A percentile compares a stretch with the other conserved stretches of the same genome.
Evolutionary conservation across 2,329 filamentous ascomycete genomes (phyloP).

Genomic region (Colletotrichum echinochloae): DNA sequence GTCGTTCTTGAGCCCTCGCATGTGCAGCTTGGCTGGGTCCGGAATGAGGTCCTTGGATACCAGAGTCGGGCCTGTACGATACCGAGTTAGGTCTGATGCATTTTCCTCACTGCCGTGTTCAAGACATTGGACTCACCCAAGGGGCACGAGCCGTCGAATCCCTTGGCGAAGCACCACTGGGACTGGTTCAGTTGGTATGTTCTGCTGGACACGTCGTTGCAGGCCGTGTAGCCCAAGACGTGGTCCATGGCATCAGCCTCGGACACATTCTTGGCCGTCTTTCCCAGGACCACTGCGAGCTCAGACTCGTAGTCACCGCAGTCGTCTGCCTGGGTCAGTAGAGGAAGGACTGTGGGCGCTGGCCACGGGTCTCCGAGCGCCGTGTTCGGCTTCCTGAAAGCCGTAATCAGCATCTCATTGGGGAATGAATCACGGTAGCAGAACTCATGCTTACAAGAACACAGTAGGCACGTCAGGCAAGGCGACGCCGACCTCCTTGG

Average conservation of each 20-base stretch:
- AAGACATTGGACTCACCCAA: constrained; percentile 48
- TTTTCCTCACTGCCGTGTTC: neutral
- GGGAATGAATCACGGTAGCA: too few relatives aligned
- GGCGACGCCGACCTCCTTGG: constrained; percentile 62
- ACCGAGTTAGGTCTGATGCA: neutral
- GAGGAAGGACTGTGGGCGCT: constrained; percentile 63
- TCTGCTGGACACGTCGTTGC: constrained; percentile 73
- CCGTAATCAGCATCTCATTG: neutral
- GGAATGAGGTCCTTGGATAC: constrained; percentile 58
- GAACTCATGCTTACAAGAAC: constrained; percentile 56
- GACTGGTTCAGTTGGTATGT: constrained; percentile 65
- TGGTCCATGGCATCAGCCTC: constrained; percentile 69
- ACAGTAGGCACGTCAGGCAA: constrained; percentile 67
- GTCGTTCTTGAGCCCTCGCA: constrained; percentile 63
- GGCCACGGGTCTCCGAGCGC: constrained; percentile 67
- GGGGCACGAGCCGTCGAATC: constrained; percentile 67
- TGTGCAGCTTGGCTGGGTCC: constrained; percentile 54
- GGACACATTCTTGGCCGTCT: constrained; percentile 63
- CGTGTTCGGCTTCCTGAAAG: constrained; percentile 61
- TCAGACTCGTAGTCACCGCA: constrained; percentile 71
- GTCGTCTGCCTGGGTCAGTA: constrained; percentile 59
- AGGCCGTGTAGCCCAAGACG: constrained; percentile 72
- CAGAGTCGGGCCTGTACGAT: constrained; percentile 57
- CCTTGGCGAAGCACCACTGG: constrained; percentile 70
- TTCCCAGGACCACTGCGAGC: constrained; percentile 67